Base-by-base conservation (phyloP, 148 eudicot genomes). In the Linanthus parryae region DNA sequence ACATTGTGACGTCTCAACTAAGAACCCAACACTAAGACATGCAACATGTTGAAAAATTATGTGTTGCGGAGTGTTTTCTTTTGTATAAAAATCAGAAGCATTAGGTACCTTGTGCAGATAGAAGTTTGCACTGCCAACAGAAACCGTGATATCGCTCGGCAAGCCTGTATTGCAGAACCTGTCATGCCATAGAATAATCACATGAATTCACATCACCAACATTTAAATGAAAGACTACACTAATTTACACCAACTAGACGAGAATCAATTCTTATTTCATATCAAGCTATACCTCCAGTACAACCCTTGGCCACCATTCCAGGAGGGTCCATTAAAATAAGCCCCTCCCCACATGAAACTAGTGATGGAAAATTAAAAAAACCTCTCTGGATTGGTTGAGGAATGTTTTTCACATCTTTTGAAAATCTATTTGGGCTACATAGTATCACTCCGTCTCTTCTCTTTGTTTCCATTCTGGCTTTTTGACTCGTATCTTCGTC, bases 161-260 rank as follows among this genome's bases (percentile, higher is more conserved):
- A 90, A 75, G 66, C 88, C 84, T 62, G 86, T 73, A 72, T 74
- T 72, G 82, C 88, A 83, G 67, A 78, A 85, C 97, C 97, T 90
- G 88, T 57, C 80, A 75, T 35, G 45, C 52, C n/a, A n/a, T n/a
- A n/a, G n/a, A n/a, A n/a, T n/a, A n/a, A 56, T 76, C 75, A 59
- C 30, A 66, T 29, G 40, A 56, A 63, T 73, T 53, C 63, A 66
- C 63, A 66, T 65, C 35, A 59, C 42, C 44, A 1, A 24, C 7
- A 11, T 13, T 17, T 18, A 3, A 46, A 2, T 16, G 14, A 13
- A 35, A 38, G n/a, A 30, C 10, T 17, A 23, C 41, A 33, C 22
- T 9, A 23, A 13, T 14, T 48, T 46, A 8, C 36, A 15, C 24
- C 5, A 61, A 33, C 44, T 3, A 19, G 39, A 38, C 9, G 19